phyloP scores from a whole-genome alignment of 2,329 filamentous ascomycete genomes.

The Penicillium sp. region DNA sequence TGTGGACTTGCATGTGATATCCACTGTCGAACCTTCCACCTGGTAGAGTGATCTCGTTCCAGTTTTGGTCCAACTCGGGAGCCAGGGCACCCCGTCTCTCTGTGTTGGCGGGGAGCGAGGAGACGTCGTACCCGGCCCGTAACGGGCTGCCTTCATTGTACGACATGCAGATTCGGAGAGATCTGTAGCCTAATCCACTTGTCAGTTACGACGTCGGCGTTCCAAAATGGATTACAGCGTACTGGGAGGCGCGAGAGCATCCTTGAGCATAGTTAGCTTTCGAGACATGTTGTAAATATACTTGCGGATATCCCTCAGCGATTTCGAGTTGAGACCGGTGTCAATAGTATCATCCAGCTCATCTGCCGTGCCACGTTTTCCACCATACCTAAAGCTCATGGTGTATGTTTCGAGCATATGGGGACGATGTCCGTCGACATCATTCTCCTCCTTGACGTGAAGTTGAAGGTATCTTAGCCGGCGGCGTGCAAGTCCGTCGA shows the following conservation, averaged over 20 bases:
- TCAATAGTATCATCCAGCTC: neutral
- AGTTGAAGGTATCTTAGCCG: neutral
- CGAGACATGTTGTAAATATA: neutral
- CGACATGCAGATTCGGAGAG: neutral
- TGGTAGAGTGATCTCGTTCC: neutral
- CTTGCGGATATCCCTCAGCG: neutral
- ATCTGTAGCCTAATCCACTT: neutral
- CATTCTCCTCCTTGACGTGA: neutral
- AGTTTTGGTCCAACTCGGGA: neutral
- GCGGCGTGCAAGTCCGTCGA: neutral
- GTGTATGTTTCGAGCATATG: slow-evolving; percentile 1
- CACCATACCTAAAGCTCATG: neutral
- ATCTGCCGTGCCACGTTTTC: neutral
- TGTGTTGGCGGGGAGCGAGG: neutral
- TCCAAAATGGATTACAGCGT: neutral
- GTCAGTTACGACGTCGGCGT: neutral
- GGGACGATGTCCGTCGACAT: too few relatives aligned
- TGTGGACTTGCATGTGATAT: neutral
- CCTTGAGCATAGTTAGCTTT: neutral
- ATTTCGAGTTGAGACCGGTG: neutral
- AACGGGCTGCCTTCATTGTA: neutral
- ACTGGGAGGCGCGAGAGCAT: neutral
- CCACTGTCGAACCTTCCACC: neutral
- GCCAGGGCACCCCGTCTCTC: neutral
- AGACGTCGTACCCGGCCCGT: neutral